Percentiles rank a stretch among this genome's conserved stretches.
Conservation (phyloP, 352 stramenopile species). For the Pythium inflatum region DNA sequence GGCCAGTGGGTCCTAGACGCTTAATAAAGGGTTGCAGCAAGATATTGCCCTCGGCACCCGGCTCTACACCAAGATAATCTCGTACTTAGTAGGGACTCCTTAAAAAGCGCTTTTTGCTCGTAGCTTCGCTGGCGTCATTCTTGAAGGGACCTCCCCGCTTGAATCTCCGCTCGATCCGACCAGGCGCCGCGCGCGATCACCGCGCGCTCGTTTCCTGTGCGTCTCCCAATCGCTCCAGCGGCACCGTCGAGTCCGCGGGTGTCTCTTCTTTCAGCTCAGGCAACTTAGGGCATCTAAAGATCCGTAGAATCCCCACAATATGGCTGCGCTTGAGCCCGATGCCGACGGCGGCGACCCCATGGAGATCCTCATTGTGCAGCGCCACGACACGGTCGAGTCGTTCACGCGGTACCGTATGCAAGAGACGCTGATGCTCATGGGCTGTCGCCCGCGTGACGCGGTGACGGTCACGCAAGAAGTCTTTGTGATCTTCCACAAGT, state of each 20-base stretch:
- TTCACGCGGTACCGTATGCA: conserved; percentile 87
- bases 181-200: not conserved
- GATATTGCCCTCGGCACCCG: too few species aligned
- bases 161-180: not conserved
- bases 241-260: not conserved
- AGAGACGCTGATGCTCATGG: conserved; percentile 90
- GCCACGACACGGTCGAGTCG: conserved; percentile 51
- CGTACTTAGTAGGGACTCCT: conserved; percentile 2
- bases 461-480: conserved; percentile 71
- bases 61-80: too few species aligned
- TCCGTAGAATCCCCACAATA: not conserved
- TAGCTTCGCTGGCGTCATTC: not conserved
- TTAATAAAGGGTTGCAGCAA: conserved; percentile 3
- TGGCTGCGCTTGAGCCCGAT: conserved; percentile 64
- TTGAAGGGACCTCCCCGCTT: conserved; percentile 3
- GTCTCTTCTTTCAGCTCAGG: not conserved
- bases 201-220: not conserved
- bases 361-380: conserved; percentile 72
- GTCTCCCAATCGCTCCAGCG: not conserved
- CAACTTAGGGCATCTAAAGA: not conserved
- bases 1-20: too few species aligned
- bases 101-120: conserved; percentile 14
- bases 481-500: conserved; percentile 65
- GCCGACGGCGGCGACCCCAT: conserved; percentile 71
- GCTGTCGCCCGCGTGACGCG: conserved; percentile 75